Base-by-base conservation (phyloP, 129 eudicot species). In the Glebionis coronaria region DNA sequence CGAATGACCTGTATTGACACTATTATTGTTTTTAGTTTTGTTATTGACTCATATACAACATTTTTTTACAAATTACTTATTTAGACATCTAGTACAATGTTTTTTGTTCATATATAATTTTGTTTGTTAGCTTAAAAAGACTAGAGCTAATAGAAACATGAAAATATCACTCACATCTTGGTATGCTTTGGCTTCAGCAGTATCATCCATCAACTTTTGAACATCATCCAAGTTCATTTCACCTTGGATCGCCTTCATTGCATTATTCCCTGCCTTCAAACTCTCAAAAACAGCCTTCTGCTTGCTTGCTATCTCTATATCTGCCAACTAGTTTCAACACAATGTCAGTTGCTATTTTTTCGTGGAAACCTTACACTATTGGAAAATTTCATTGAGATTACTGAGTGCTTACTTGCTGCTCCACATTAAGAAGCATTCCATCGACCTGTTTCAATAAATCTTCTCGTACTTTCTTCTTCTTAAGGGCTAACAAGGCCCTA, bases 241-340 rank as follows among this genome's bases (percentile, higher is more conserved):
- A 55, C 95, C 85, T 81, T 93, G 98, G 63, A 93, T 86, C 10
- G 92, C 97, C 81, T 88, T 89, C 75, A 93, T 85, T 35, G 98
- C 98, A 31, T 68, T 80, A 65, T 80, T 93, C 29, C 97, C 98
- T 62, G 97, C 76, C 76, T 93, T 85, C 63, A 93, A 81, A 76
- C 98, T 93, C 83, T 93, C 98, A 70, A 93, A 93, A 10, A 93
- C 98, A 61, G 97, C 91, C 81, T 93, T 93, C 72, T 93, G 98
- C 79, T 89, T 93, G 91, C 95, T 93, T 69, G 98, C 72, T 61
- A 93, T 70, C 71, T 93, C 98, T 77, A 93, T 87, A 88, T 93
- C 98, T 78, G 98, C 95, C 85, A 93, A 82, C 98, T 93, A 79
- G 42, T 62, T 20, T 18, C 9, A 2, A 56, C 7, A 12, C 61